Base-by-base conservation (phyloP, 179 eudicot species). In the Silene vulgaris region DNA sequence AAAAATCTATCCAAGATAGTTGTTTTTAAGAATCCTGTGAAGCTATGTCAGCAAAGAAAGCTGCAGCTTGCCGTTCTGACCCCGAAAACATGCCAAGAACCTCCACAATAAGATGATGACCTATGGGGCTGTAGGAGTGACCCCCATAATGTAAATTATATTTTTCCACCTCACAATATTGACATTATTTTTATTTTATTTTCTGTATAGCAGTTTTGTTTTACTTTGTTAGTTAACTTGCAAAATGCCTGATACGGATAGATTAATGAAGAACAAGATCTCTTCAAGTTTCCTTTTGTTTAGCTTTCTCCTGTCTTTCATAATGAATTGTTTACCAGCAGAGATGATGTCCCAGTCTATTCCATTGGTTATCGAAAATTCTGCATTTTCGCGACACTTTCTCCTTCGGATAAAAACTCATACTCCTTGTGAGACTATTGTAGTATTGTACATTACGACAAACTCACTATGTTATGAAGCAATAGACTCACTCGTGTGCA, bases 11-110 rank as follows among this genome's bases (percentile, higher is more conserved):
- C 95, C 26, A 82, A 76, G 78, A 81, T 92, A 13, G 87, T 82
- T 14, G 66, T 88, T 59, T 92, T 86, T 79, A 89, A 86, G 77
- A 91, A 92, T 71, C 97, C 97, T 1, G 85, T 74, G 11, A 88
- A 77, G 69, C 74, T 91, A 23, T 91, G 92, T 83, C 87, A 87
- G 80, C 84, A 74, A 23, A 89, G 92, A 26, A 84, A 85, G 79
- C 85, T 92, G 26, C 90, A 85, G 72, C 71, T 91, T 37, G 90
- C 95, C 63, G 78, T 91, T 72, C 23, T 84, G 72, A 80, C 84
- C 71, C 94, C 92, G 16, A 89, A n/a, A 70, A 37, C 65, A 62
- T 77, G 77, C 66, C 78, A 77, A 69, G 72, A 77, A 30, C 65
- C 74, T 29, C 6, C 69, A 23, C 63, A 59, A 16, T 32, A 56